Evolutionary conservation across 73 alveolate genomes (phyloP).

Genomic region (Diophrys appendiculata): DNA sequence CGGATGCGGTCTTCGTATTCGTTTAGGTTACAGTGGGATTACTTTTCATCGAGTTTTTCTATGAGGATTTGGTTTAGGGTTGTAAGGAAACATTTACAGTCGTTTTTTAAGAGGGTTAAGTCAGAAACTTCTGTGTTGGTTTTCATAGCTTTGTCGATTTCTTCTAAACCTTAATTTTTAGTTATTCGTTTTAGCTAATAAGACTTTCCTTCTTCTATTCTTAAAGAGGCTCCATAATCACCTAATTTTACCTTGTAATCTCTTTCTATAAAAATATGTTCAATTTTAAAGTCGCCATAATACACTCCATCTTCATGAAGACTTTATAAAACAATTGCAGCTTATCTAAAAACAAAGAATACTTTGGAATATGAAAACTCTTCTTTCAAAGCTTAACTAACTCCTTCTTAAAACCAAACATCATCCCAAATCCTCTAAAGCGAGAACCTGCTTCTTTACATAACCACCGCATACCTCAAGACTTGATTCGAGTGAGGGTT

Average conservation of each 20-base stretch:
- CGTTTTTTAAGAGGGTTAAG: background rate
- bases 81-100: background rate
- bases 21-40: background rate
- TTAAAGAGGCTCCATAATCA: background rate
- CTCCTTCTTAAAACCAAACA: background rate
- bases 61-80: background rate
- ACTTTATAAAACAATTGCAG: background rate
- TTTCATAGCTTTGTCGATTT: background rate
- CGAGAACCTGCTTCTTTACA: background rate
- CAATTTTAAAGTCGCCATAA: background rate
- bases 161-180: background rate
- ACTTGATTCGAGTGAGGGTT: background rate
- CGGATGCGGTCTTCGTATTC: background rate
- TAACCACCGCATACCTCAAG: background rate
- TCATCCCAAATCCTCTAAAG: background rate
- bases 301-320: background rate
- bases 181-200: background rate
- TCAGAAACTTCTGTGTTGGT: background rate
- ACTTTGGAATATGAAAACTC: background rate
- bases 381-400: background rate
- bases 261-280: background rate
- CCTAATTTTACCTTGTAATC: background rate
- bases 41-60: background rate
- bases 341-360: background rate
- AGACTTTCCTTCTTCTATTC: background rate